These are phyloP conservation scores for Pseudisothecium myosuroides DNA, from an alignment of 225 moss, liverwort and hornwort species.

Conservation along the genomic window DNA sequence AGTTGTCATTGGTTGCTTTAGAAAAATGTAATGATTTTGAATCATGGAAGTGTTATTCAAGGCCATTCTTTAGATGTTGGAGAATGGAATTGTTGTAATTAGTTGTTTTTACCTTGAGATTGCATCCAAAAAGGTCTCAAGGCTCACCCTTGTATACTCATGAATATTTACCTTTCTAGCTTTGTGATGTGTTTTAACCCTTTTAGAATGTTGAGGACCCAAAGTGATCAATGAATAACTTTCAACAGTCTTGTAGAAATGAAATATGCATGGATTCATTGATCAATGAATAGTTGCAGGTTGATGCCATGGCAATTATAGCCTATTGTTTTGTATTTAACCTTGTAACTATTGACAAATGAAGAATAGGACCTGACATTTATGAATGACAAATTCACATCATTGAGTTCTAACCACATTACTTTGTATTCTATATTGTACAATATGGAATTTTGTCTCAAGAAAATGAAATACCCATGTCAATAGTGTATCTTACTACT, in stretches of 20 bases:
- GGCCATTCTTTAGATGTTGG: background rate
- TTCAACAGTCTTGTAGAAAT: background rate
- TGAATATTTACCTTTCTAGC: background rate
- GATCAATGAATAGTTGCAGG: background rate
- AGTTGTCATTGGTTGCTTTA: background rate
- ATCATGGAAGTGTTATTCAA: background rate
- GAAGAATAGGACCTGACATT: background rate
- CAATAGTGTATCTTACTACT: background rate
- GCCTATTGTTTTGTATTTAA: background rate
- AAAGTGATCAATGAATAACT: background rate
- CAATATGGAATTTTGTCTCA: background rate
- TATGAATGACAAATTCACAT: background rate
- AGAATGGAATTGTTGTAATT: background rate
- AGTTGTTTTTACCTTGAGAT: background rate
- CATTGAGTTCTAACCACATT: background rate
- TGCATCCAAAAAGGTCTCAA: background rate
- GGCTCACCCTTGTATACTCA: background rate
- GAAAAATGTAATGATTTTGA: background rate
- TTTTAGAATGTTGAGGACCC: background rate
- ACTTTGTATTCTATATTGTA: background rate
- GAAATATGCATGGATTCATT: background rate
- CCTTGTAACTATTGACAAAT: background rate
- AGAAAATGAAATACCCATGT: background rate
- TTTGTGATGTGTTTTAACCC: background rate
- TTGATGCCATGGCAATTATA: background rate